phyloP scores from a whole-genome alignment of 257 asterid species.

The Solanum ossicruentum region DNA sequence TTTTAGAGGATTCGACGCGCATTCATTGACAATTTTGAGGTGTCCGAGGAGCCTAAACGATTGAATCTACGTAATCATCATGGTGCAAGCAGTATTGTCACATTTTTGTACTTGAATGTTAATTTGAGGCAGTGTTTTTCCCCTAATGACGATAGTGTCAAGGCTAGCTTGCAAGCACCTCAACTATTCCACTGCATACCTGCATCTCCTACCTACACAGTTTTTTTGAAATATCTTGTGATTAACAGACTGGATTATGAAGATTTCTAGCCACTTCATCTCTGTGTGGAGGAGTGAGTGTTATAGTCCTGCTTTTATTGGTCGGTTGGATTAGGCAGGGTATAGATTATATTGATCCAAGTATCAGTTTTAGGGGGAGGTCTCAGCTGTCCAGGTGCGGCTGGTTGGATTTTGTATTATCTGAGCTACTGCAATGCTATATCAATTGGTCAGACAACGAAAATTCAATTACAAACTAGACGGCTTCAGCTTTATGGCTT shows the following conservation, averaged over 20 bases:
- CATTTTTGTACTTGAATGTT: neutral
- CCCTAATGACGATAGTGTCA: neutral
- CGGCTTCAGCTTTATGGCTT: neutral
- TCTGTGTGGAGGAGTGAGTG: neutral
- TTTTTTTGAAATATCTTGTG: neutral
- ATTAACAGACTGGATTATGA: neutral
- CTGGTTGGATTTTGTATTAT: neutral
- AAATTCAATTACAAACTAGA: neutral
- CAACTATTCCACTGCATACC: neutral
- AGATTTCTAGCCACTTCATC: neutral
- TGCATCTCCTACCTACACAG: neutral
- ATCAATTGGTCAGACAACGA: neutral
- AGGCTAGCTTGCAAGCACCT: neutral
- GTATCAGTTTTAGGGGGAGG: neutral
- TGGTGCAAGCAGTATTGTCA: neutral
- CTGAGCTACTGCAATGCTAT: neutral
- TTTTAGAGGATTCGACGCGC: no score
- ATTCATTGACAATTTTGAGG: no score
- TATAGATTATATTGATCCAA: neutral
- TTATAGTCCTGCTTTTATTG: neutral
- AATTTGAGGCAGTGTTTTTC: neutral
- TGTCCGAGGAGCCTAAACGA: neutral
- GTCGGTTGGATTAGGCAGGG: neutral
- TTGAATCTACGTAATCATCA: neutral
- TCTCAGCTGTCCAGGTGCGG: neutral